Percentiles rank a stretch among this genome's conserved stretches.
Evolutionary conservation across 129 eudicot species (phyloP).

Genomic region (Flaveria brownii): DNA sequence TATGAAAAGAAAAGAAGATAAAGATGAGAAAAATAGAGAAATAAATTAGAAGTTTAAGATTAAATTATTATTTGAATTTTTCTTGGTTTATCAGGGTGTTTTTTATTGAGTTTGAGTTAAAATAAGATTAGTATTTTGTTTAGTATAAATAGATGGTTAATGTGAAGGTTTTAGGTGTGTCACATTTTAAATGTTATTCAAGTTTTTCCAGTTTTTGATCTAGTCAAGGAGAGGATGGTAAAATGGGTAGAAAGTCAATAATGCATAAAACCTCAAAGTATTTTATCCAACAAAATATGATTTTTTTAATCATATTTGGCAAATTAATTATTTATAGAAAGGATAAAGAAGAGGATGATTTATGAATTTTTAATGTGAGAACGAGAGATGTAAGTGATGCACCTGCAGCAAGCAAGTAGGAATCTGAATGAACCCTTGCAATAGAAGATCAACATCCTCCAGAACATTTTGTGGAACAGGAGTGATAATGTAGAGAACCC

Average conservation of each 20-base stretch:
- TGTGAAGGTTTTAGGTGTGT: too few relatives aligned
- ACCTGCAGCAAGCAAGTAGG: constrained; percentile 91
- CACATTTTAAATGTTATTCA: too few relatives aligned
- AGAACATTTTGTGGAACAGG: constrained; percentile 65
- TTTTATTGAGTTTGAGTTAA: too few relatives aligned
- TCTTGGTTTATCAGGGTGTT: too few relatives aligned
- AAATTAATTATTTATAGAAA: neutral
- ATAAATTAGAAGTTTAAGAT: too few relatives aligned
- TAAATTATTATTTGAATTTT: too few relatives aligned
- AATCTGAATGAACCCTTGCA: constrained; percentile 83
- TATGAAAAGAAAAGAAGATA: too few relatives aligned
- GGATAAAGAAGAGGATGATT: neutral
- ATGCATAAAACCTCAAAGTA: constrained; percentile 4
- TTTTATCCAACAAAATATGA: neutral
- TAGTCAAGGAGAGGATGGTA: neutral
- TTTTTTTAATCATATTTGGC: neutral
- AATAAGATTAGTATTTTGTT: too few relatives aligned
- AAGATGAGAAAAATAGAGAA: too few relatives aligned
- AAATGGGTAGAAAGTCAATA: neutral
- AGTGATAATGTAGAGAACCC: constrained; percentile 59
- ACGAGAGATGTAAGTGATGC: constrained; percentile 7
- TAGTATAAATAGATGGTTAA: too few relatives aligned
- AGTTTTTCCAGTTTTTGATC: too few relatives aligned
- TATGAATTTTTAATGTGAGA: constrained; percentile 5
- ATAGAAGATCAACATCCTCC: constrained; percentile 71